These are phyloP conservation scores for Eustoma russellianum DNA, from an alignment of 257 asterid species.

Conservation along the genomic window DNA sequence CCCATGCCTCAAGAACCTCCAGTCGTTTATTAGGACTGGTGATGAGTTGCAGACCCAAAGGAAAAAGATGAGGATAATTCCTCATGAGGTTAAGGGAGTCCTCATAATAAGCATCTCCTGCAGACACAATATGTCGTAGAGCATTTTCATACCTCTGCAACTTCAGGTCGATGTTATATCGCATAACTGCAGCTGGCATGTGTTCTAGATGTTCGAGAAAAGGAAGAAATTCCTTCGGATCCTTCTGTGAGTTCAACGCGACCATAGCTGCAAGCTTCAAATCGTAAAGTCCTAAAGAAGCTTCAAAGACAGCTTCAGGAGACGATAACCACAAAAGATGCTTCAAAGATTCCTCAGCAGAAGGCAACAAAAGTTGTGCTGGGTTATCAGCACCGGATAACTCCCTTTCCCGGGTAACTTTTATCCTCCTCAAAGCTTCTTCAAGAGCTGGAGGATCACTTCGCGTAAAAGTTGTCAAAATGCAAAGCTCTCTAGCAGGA, in stretches of 20 bases:
- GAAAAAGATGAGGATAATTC: conserved; percentile 77
- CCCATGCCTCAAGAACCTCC: conserved; percentile 87
- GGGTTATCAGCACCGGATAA: conserved; percentile 51
- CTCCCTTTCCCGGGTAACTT: conserved; percentile 72
- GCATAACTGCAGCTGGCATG: conserved; percentile 65
- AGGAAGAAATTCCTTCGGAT: conserved; percentile 95
- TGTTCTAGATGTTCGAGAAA: conserved; percentile 72
- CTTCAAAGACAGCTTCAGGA: conserved; percentile 75
- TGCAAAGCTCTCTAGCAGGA: conserved; percentile 87
- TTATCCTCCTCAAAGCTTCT: conserved; percentile 80
- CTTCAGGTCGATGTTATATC: conserved; percentile 76
- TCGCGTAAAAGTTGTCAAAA: conserved; percentile 85
- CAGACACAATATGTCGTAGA: conserved; percentile 66
- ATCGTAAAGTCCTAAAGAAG: conserved; percentile 95
- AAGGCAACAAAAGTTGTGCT: conserved; percentile 40
- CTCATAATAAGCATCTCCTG: conserved; percentile 67
- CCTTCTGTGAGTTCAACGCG: conserved; percentile 87
- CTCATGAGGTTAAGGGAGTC: conserved; percentile 61
- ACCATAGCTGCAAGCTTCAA: conserved; percentile 96
- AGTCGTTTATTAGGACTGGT: conserved; percentile 39
- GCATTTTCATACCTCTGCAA: conserved; percentile 73
- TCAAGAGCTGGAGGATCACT: conserved; percentile 81
- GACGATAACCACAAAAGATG: conserved; percentile 90
- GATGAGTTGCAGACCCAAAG: conserved; percentile 67
- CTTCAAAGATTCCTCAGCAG: conserved; percentile 93